These are phyloP conservation scores for Fusarium sp. DNA, from an alignment of 2,329 filamentous ascomycete genomes.

Conservation along the genomic window DNA sequence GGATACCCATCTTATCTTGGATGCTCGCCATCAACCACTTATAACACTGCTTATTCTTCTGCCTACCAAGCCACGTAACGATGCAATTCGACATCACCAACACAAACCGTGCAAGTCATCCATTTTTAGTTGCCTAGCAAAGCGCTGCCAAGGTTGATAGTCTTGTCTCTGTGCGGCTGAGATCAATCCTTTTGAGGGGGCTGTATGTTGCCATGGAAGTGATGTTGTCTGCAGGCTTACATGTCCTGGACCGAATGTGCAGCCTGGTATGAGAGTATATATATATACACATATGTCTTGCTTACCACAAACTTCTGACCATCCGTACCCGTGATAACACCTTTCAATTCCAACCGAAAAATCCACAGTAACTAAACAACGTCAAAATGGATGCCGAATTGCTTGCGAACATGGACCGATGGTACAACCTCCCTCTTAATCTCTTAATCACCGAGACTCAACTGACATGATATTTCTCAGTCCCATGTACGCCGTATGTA, in stretches of 20 bases:
- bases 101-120: not conserved
- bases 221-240: not conserved
- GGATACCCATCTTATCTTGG: not conserved
- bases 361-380: not conserved
- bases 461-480: constrained; percentile 40
- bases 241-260: not conserved
- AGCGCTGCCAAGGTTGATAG: not conserved
- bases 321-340: not conserved
- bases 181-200: not conserved
- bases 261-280: not conserved
- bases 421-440: constrained; percentile 38
- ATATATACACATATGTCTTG: not conserved
- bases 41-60: constrained; percentile 44
- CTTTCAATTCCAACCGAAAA: not conserved
- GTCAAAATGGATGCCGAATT: constrained; percentile 46
- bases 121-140: constrained; percentile 15
- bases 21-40: constrained; percentile 40
- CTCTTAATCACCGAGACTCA: not conserved
- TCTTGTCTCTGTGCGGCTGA: not conserved
- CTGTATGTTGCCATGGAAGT: not conserved
- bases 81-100: not conserved
- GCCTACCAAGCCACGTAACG: constrained; percentile 31
- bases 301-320: not conserved
- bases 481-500: constrained; percentile 57
- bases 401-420: constrained; percentile 50